These are phyloP conservation scores for Rhododendron griersonianum DNA, from an alignment of 148 eudicot genomes.

Conservation along the genomic window DNA sequence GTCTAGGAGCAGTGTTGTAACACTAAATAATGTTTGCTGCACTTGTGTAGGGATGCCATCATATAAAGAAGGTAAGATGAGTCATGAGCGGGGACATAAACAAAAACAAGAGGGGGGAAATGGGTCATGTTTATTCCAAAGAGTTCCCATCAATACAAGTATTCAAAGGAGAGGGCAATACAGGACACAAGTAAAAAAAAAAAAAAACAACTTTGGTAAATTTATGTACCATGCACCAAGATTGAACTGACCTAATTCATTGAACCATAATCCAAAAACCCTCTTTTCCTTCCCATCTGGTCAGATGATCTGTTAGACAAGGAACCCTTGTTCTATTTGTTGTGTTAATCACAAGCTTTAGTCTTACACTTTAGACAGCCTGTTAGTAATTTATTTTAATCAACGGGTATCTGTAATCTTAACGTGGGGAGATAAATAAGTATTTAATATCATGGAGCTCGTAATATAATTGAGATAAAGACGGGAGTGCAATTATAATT, in stretches of 20 bases:
- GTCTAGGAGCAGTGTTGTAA: too few species aligned
- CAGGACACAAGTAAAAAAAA: neutral
- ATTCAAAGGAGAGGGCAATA: slow-evolving; percentile 13
- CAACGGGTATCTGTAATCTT: too few species aligned
- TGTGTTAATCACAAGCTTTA: slow-evolving; percentile 24
- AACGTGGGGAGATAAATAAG: too few species aligned
- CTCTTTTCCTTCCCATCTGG: slow-evolving; percentile 8
- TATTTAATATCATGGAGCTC: too few species aligned
- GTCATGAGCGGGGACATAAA: neutral
- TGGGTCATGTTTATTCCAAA: slow-evolving; percentile 15
- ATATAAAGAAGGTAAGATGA: neutral
- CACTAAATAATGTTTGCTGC: too few species aligned
- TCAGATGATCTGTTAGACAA: slow-evolving; percentile 29
- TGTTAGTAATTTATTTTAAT: too few species aligned
- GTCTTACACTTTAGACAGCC: neutral
- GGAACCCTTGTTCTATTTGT: slow-evolving; percentile 24
- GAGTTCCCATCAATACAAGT: slow-evolving; percentile 20
- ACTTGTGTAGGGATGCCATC: too few species aligned
- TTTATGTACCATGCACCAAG: slow-evolving; percentile 1
- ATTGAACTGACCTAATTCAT: slow-evolving; percentile 9
- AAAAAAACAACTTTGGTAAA: neutral
- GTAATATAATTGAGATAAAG: too few species aligned
- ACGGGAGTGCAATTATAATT: too few species aligned
- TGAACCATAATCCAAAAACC: slow-evolving; percentile 7
- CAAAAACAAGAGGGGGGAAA: slow-evolving; percentile 6